Evolutionary conservation across 2,329 filamentous ascomycete genomes (phyloP).

Genomic region (Verticillium zaregamsianum): DNA sequence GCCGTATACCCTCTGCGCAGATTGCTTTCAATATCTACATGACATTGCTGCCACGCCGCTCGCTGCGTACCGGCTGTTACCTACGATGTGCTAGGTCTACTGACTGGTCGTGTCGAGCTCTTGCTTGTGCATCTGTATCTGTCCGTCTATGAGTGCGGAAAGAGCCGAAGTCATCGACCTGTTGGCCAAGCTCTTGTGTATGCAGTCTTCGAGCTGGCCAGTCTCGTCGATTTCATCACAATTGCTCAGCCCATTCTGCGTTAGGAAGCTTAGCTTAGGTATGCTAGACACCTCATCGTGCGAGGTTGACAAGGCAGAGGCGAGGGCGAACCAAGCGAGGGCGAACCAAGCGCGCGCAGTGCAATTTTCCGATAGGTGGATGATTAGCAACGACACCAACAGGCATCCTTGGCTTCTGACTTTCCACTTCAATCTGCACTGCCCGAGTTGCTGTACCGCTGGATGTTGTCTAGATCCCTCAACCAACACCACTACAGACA

Average conservation of each 20-base stretch:
- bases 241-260: too few relatives aligned
- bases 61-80: neutral
- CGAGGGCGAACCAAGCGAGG: neutral
- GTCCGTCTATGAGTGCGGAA: too few relatives aligned
- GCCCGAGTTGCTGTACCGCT: neutral
- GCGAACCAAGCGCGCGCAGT: neutral
- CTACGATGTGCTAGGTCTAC: too few relatives aligned
- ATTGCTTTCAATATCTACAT: neutral
- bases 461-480: neutral
- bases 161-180: too few relatives aligned
- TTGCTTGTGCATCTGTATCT: too few relatives aligned
- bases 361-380: neutral
- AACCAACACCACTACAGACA: neutral
- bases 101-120: too few relatives aligned
- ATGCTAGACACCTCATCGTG: too few relatives aligned
- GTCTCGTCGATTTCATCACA: too few relatives aligned
- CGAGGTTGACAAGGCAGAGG: neutral
- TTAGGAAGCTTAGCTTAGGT: too few relatives aligned
- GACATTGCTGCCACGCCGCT: neutral
- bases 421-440: neutral
- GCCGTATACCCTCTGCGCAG: constrained; percentile 1
- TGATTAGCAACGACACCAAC: neutral
- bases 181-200: too few relatives aligned
- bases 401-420: neutral
- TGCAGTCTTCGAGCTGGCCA: too few relatives aligned